These are phyloP conservation scores for Eucalyptus erythrocorys DNA, from an alignment of 345 rosid species.

Conservation along the genomic window DNA sequence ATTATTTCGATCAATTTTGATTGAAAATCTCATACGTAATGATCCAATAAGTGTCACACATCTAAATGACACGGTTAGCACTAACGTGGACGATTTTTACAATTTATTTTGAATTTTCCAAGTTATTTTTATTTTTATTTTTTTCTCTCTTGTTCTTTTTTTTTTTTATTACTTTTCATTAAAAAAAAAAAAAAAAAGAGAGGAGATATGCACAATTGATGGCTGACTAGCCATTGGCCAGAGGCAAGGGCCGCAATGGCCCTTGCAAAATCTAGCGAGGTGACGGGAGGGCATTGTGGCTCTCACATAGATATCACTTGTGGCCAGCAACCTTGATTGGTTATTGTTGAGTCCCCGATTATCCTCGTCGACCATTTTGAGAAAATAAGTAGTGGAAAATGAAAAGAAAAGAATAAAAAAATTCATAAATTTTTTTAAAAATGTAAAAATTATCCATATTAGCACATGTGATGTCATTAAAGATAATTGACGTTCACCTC, in stretches of 20 bases:
- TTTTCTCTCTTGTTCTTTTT: no score
- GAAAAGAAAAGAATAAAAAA: no score
- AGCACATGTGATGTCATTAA: no score
- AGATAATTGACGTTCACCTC: not conserved
- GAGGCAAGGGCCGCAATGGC: accelerated
- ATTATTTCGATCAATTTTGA: no score
- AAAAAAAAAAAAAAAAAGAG: no score
- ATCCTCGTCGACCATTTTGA: not conserved
- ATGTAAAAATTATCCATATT: no score
- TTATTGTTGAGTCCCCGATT: not conserved
- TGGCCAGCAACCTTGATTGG: not conserved
- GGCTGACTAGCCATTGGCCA: accelerated
- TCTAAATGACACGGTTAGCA: accelerated
- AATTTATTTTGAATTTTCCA: no score
- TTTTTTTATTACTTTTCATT: no score
- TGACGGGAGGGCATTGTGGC: not conserved
- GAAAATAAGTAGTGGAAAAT: not conserved
- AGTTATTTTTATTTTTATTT: no score
- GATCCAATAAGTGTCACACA: accelerated
- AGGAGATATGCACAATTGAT: accelerated
- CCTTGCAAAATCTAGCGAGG: not conserved
- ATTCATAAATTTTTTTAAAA: no score
- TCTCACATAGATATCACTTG: not conserved
- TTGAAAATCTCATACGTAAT: no score
- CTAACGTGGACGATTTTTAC: accelerated